Conservation (phyloP, 768 basidiomycete genomes). For the Pisolithus albus region DNA sequence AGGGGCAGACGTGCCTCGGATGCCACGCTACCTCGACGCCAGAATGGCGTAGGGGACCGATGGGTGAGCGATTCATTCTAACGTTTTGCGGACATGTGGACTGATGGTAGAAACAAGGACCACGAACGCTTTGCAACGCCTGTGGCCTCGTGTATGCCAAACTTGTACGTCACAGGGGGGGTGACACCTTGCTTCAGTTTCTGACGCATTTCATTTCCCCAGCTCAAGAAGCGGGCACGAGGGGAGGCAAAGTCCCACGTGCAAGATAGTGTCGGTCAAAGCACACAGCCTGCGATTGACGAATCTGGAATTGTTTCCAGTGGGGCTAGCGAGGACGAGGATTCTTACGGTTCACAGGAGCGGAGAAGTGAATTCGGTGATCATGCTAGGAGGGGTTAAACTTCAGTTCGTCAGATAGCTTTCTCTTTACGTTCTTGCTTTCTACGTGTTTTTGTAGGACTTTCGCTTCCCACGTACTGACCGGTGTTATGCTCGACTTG, state of each 20-base stretch:
- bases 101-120: slow-evolving; percentile 43
- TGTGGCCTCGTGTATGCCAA: slow-evolving; percentile 86
- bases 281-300: slow-evolving; percentile 24
- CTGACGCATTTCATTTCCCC: slow-evolving; percentile 16
- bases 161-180: slow-evolving; percentile 48
- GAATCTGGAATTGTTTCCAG: slow-evolving; percentile 21
- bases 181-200: slow-evolving; percentile 8
- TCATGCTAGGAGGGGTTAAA: slow-evolving; percentile 28
- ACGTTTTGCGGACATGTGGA: slow-evolving; percentile 16
- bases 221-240: slow-evolving; percentile 31
- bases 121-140: slow-evolving; percentile 78
- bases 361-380: slow-evolving; percentile 30
- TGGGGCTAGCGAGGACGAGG: slow-evolving; percentile 29
- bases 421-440: slow-evolving; percentile 14
- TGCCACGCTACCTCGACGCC: slow-evolving; percentile 81
- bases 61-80: slow-evolving; percentile 47
- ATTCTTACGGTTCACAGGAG: slow-evolving; percentile 29
- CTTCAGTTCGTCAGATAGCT: slow-evolving; percentile 13
- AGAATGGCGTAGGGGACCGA: slow-evolving; percentile 78
- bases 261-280: slow-evolving; percentile 22
- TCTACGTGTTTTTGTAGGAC: neutral
- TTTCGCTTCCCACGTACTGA: neutral
- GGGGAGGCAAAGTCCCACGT: slow-evolving; percentile 24
- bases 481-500: neutral
- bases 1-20: slow-evolving; percentile 72